Percentiles rank a stretch among this genome's conserved stretches.
These are phyloP conservation scores for Cystofilobasidium capitatum DNA, from an alignment of 768 basidiomycete species.

Conservation along the genomic window DNA sequence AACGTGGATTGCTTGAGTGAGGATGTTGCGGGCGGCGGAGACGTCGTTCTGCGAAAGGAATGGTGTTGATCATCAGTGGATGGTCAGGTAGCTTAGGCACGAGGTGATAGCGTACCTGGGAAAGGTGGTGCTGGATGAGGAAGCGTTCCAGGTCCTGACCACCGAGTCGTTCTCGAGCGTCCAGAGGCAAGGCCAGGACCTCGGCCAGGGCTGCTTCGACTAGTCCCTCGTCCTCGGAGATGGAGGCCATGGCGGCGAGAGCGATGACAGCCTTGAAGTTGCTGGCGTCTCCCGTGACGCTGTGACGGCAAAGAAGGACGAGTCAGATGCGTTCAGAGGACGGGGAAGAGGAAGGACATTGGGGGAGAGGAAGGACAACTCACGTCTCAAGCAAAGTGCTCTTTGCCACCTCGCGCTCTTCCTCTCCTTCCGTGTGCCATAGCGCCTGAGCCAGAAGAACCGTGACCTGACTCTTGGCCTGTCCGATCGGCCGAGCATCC, in stretches of 20 bases:
- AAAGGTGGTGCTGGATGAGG: slow-evolving; percentile 59
- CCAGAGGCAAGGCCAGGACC: slow-evolving; percentile 57
- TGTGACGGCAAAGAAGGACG: slow-evolving; percentile 35
- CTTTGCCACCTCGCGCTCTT: slow-evolving; percentile 67
- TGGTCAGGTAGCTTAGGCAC: neutral
- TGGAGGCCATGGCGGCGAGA: slow-evolving; percentile 79
- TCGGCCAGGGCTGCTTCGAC: slow-evolving; percentile 81
- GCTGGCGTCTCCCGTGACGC: slow-evolving; percentile 66
- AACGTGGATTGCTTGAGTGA: slow-evolving; percentile 11
- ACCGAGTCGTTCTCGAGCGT: slow-evolving; percentile 58
- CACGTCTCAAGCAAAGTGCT: slow-evolving; percentile 72
- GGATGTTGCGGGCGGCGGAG: slow-evolving; percentile 2
- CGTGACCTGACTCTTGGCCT: slow-evolving; percentile 56
- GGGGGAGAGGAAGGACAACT: slow-evolving; percentile 29
- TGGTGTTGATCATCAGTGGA: neutral
- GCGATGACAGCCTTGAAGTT: slow-evolving; percentile 72
- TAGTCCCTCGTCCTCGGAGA: slow-evolving; percentile 57
- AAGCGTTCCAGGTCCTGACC: slow-evolving; percentile 62
- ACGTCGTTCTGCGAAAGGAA: slow-evolving; percentile 10
- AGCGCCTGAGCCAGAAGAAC: slow-evolving; percentile 75
- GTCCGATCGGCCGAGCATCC: slow-evolving; percentile 30
- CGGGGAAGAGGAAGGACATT: neutral
- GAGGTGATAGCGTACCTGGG: slow-evolving; percentile 46
- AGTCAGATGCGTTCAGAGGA: neutral
- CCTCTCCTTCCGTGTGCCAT: slow-evolving; percentile 70